phyloP scores from a whole-genome alignment of 2,329 filamentous ascomycete species.

The Dryadomyces sulphureus region DNA sequence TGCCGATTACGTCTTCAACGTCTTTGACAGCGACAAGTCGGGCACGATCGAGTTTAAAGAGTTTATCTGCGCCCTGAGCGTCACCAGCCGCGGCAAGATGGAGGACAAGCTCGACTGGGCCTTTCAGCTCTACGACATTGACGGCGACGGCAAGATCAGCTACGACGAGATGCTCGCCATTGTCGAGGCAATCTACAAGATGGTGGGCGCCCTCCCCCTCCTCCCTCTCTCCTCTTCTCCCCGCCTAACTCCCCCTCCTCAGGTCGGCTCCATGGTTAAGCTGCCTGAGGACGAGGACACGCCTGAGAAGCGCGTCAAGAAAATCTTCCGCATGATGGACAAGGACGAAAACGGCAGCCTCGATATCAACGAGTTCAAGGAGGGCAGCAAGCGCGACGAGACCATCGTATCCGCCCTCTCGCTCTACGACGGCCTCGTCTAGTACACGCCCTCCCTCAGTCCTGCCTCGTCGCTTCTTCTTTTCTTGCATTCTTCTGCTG shows the following conservation, averaged over 20 bases:
- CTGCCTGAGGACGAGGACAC: conserved; percentile 97
- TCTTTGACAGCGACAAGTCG: conserved; percentile 95
- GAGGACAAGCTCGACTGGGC: conserved; percentile 99
- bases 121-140: conserved; percentile 98
- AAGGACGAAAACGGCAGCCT: conserved; percentile 98
- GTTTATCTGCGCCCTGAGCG: conserved; percentile 95
- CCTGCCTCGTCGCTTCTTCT: background rate
- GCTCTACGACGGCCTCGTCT: conserved; percentile 91
- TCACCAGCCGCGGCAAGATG: conserved; percentile 95
- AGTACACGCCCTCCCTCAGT: conserved; percentile 1
- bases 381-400: conserved; percentile 96
- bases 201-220: conserved; percentile 43
- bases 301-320: conserved; percentile 91
- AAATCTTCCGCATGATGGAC: conserved; percentile 99
- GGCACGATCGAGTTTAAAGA: conserved; percentile 99
- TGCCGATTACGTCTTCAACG: conserved; percentile 97
- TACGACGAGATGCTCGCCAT: conserved; percentile 99
- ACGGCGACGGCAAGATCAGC: conserved; percentile 96
- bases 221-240: conserved; percentile 3
- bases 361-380: conserved; percentile 97
- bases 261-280: conserved; percentile 99
- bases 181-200: conserved; percentile 99
- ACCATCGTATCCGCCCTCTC: conserved; percentile 96
- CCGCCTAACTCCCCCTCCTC: conserved; percentile 2
- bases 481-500: background rate